Percentiles rank a stretch among this genome's conserved stretches.
Conservation (phyloP, 352 stramenopile genomes). For the Phytopythium sindhum region DNA sequence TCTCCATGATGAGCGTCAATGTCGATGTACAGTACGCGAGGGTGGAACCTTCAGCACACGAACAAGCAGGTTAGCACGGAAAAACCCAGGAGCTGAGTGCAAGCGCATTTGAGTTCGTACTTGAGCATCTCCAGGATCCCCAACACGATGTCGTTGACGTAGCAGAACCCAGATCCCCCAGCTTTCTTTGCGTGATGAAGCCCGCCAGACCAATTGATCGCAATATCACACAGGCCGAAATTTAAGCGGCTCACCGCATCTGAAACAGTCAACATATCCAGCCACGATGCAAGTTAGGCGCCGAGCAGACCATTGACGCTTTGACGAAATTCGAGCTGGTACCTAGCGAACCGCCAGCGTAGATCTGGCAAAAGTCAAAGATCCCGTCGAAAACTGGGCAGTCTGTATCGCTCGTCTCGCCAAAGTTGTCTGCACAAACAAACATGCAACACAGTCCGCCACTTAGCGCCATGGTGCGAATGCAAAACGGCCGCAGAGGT, state of each 20-base stretch:
- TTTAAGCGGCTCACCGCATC: conserved; percentile 97
- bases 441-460: conserved; percentile 2
- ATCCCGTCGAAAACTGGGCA: conserved; percentile 99
- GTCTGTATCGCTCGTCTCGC: conserved; percentile 91
- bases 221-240: conserved; percentile 93
- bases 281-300: not conserved
- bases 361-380: conserved; percentile 98
- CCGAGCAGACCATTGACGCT: not conserved
- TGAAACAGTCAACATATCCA: conserved; percentile 15
- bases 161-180: conserved; percentile 93
- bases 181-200: conserved; percentile 98
- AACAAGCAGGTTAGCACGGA: not conserved
- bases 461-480: not conserved
- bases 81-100: not conserved
- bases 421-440: conserved; percentile 88
- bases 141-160: conserved; percentile 98
- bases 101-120: conserved; percentile 30
- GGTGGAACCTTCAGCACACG: conserved; percentile 51
- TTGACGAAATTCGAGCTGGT: not conserved
- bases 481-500: not conserved
- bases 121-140: conserved; percentile 98
- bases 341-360: conserved; percentile 94
- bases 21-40: conserved; percentile 98
- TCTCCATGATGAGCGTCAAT: conserved; percentile 99
- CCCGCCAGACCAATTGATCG: conserved; percentile 97